These are phyloP conservation scores for Dissophora ornata DNA, from an alignment of 192 early-diverging fungal genomes.

Conservation along the genomic window DNA sequence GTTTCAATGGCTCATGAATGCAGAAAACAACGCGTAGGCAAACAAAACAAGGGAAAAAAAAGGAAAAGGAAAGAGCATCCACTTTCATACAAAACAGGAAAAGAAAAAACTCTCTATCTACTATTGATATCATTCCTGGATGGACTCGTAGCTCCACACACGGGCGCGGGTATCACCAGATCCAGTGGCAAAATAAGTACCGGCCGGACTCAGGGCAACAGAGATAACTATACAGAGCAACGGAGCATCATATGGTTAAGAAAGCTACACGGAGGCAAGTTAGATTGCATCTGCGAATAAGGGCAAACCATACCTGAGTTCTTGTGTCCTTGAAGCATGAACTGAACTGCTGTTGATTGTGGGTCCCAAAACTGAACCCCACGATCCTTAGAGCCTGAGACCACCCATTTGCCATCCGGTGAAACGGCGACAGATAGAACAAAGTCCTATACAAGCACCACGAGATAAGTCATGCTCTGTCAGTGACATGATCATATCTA, in stretches of 20 bases:
- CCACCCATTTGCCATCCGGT: slow-evolving; percentile 88
- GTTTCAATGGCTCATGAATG: too few species aligned
- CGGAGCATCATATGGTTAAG: too few species aligned
- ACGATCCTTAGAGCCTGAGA: slow-evolving; percentile 93
- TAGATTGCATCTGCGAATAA: too few species aligned
- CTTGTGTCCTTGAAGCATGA: slow-evolving; percentile 95
- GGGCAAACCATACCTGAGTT: slow-evolving; percentile 79
- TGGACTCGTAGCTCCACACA: slow-evolving; percentile 86
- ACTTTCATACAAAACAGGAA: too few species aligned
- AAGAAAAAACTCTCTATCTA: neutral
- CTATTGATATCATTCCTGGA: slow-evolving; percentile 19
- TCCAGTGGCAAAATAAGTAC: slow-evolving; percentile 94
- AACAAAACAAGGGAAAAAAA: neutral
- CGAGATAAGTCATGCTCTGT: neutral
- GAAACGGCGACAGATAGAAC: slow-evolving; percentile 93
- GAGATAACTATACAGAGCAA: slow-evolving; percentile 79
- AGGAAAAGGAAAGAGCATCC: slow-evolving; percentile 8
- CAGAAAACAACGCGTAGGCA: too few species aligned
- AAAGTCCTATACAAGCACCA: slow-evolving; percentile 77
- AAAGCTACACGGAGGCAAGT: too few species aligned
- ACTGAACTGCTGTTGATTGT: slow-evolving; percentile 73
- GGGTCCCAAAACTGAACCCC: slow-evolving; percentile 96
- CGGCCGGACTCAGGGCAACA: slow-evolving; percentile 83
- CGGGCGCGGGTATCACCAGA: slow-evolving; percentile 93
- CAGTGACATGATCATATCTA: too few species aligned